These are phyloP conservation scores for Holtermanniella nyarrowii DNA, from an alignment of 768 basidiomycete species.

Conservation along the genomic window DNA sequence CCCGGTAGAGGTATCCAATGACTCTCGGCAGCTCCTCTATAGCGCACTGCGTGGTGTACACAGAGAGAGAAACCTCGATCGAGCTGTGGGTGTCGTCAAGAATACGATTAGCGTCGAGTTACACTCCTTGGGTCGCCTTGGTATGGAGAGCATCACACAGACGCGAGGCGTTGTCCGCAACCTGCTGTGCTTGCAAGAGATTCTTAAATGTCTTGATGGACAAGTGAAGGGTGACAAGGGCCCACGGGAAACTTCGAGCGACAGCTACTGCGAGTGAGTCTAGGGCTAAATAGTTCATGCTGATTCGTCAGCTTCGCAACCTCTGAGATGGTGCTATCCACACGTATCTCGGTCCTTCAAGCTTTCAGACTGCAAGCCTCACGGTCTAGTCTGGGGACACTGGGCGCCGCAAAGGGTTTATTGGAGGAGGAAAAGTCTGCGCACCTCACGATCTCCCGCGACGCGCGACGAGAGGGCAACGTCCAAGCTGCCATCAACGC, in stretches of 20 bases:
- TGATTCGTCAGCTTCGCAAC: slow-evolving; percentile 56
- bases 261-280: too few species aligned
- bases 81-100: slow-evolving; percentile 49
- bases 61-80: slow-evolving; percentile 55
- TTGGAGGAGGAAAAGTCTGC: too few species aligned
- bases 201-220: slow-evolving; percentile 62
- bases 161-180: slow-evolving; percentile 59
- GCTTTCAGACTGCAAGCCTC: too few species aligned
- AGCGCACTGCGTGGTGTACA: slow-evolving; percentile 69
- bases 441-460: slow-evolving; percentile 57
- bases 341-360: slow-evolving; percentile 68
- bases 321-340: slow-evolving; percentile 68
- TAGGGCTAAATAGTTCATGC: neutral
- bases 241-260: too few species aligned
- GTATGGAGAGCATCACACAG: slow-evolving; percentile 68
- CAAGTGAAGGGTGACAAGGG: too few species aligned
- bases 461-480: slow-evolving; percentile 61
- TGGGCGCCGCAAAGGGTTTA: too few species aligned
- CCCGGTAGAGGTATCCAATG: slow-evolving; percentile 37
- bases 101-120: slow-evolving; percentile 53
- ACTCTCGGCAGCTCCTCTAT: slow-evolving; percentile 58
- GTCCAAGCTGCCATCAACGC: slow-evolving; percentile 79
- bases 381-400: too few species aligned
- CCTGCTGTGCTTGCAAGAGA: slow-evolving; percentile 71
- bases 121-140: slow-evolving; percentile 53